Percentiles rank a stretch among this genome's conserved stretches.
These are phyloP conservation scores for Bipolaris zeicola DNA, from an alignment of 2,329 filamentous ascomycete genomes.

Conservation along the genomic window DNA sequence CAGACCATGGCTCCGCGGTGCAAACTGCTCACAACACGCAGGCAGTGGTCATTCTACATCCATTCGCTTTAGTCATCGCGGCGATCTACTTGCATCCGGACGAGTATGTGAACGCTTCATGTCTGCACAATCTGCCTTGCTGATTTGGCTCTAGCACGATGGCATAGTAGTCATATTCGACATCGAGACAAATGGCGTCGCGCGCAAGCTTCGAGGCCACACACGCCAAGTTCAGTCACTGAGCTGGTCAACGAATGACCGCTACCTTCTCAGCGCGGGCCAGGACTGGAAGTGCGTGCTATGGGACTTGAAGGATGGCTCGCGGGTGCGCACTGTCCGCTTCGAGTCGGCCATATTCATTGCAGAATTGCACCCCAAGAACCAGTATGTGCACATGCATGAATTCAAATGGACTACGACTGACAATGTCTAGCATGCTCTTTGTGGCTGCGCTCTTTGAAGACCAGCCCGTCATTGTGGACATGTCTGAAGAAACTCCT, in stretches of 20 bases:
- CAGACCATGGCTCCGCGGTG: conserved; percentile 52
- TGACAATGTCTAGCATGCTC: conserved; percentile 62
- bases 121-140: conserved; percentile 21
- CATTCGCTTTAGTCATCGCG: conserved; percentile 88
- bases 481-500: conserved; percentile 71
- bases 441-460: conserved; percentile 95
- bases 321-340: conserved; percentile 78
- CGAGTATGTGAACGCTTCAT: conserved; percentile 61
- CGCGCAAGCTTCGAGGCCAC: conserved; percentile 90
- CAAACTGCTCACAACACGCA: conserved; percentile 38
- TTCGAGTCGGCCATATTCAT: conserved; percentile 95
- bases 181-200: conserved; percentile 95
- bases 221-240: conserved; percentile 91
- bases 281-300: conserved; percentile 97
- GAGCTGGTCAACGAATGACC: conserved; percentile 91
- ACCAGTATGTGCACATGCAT: conserved; percentile 66
- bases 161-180: conserved; percentile 96
- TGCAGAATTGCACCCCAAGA: conserved; percentile 89
- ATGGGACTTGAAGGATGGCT: conserved; percentile 83
- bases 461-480: conserved; percentile 86
- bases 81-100: conserved; percentile 92
- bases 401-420: background rate
- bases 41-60: conserved; percentile 68
- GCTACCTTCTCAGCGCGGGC: conserved; percentile 88
- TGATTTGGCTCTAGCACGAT: conserved; percentile 62